Percentiles rank a stretch among this genome's conserved stretches.
Evolutionary conservation across 352 stramenopile genomes (phyloP).

Genomic region (Peronosclerospora sorghi): DNA sequence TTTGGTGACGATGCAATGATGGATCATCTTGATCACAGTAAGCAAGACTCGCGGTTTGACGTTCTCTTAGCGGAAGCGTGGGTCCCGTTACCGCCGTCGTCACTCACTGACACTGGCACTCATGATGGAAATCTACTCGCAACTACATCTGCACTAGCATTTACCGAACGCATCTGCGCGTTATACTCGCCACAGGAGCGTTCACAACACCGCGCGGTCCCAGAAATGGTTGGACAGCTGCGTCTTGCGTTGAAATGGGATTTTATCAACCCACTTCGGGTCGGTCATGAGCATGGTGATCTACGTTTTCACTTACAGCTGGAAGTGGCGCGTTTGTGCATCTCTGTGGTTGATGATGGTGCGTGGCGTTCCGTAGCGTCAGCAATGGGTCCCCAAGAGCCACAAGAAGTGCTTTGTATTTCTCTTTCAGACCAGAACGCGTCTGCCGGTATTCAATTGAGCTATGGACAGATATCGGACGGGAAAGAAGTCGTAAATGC

Average conservation of each 20-base stretch:
- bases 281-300: conserved; percentile 32
- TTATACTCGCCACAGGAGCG: conserved; percentile 42
- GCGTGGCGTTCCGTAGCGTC: conserved; percentile 19
- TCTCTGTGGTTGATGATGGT: conserved; percentile 68
- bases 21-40: conserved; percentile 80
- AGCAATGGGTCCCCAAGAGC: conserved; percentile 21
- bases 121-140: conserved; percentile 16
- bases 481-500: conserved; percentile 71
- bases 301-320: conserved; percentile 59
- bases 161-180: conserved; percentile 55
- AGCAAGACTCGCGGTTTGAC: conserved; percentile 74
- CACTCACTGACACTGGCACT: conserved; percentile 13
- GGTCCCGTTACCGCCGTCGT: conserved; percentile 49
- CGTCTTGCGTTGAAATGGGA: conserved; percentile 74
- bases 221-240: conserved; percentile 67
- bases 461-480: conserved; percentile 56
- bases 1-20: conserved; percentile 81
- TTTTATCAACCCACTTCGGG: conserved; percentile 39
- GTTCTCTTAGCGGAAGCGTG: conserved; percentile 67
- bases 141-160: conserved; percentile 21
- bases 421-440: conserved; percentile 62
- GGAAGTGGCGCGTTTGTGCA: conserved; percentile 58
- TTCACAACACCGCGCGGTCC: conserved; percentile 19
- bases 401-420: conserved; percentile 61
- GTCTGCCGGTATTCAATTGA: conserved; percentile 63